Percentiles rank a stretch among this genome's conserved stretches.
Evolutionary conservation across 2,329 filamentous ascomycete species (phyloP).

Genomic region (Microsporum canis): DNA sequence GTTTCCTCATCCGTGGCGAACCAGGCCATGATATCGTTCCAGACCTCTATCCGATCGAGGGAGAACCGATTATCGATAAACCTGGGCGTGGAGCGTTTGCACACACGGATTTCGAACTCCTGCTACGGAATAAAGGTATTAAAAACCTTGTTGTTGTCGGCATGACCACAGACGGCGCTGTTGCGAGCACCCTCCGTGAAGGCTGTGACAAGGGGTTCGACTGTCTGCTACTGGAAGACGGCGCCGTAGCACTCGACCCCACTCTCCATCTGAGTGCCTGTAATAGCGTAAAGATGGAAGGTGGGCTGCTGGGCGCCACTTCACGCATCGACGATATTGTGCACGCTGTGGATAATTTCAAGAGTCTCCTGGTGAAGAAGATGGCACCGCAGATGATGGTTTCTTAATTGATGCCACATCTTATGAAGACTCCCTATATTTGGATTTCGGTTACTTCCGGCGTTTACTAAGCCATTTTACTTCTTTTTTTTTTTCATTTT

Average conservation of each 20-base stretch:
- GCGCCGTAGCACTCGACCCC: constrained; percentile 33
- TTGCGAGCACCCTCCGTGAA: constrained; percentile 45
- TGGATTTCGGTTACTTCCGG: constrained; percentile 4
- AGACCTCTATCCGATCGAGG: constrained; percentile 40
- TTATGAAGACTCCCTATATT: background rate
- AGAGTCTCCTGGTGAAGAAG: constrained; percentile 32
- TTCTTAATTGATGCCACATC: background rate
- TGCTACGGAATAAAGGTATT: constrained; percentile 41
- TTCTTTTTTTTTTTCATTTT: constrained; percentile 4
- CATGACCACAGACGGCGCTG: constrained; percentile 47
- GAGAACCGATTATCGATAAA: constrained; percentile 45
- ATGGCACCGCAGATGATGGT: constrained; percentile 30
- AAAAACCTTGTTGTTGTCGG: constrained; percentile 44
- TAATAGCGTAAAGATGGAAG: constrained; percentile 38
- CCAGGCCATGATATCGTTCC: constrained; percentile 46
- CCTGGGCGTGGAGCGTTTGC: constrained; percentile 44
- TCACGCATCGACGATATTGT: constrained; percentile 31
- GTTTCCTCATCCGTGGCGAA: constrained; percentile 48
- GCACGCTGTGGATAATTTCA: constrained; percentile 34
- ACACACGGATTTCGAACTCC: constrained; percentile 44
- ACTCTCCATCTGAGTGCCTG: constrained; percentile 32
- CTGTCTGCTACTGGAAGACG: constrained; percentile 42
- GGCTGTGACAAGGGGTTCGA: constrained; percentile 47
- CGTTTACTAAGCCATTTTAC: constrained; percentile 7
- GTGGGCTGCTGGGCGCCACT: constrained; percentile 35